Evolutionary conservation across 495 filamentous ascomycete species (phyloP).

Genomic region (Penicillium turbatum): DNA sequence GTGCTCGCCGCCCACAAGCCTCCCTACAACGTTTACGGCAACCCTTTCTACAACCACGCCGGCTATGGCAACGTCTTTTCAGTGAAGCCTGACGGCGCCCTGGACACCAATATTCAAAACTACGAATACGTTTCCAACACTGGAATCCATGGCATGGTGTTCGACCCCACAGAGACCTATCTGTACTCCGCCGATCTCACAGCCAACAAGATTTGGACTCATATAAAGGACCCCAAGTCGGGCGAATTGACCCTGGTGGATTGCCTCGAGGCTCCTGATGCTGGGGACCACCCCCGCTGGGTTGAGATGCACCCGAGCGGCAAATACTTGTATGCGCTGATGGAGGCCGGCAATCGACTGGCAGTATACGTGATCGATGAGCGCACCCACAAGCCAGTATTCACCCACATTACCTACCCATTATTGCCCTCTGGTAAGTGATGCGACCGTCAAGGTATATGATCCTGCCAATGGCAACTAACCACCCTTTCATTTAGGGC

Average conservation of each 20-base stretch:
- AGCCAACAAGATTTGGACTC: slow-evolving; percentile 83
- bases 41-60: slow-evolving; percentile 82
- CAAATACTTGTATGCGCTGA: slow-evolving; percentile 75
- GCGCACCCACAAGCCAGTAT: slow-evolving; percentile 71
- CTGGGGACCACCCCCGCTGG: slow-evolving; percentile 77
- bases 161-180: slow-evolving; percentile 77
- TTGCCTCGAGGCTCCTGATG: slow-evolving; percentile 62
- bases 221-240: slow-evolving; percentile 60
- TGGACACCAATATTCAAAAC: slow-evolving; percentile 70
- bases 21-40: slow-evolving; percentile 77
- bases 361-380: slow-evolving; percentile 77
- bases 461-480: slow-evolving; percentile 48
- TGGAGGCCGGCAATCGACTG: slow-evolving; percentile 79
- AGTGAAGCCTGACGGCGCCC: slow-evolving; percentile 54
- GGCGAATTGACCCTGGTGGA: slow-evolving; percentile 64
- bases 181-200: slow-evolving; percentile 81
- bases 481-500: slow-evolving; percentile 35
- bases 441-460: slow-evolving; percentile 34
- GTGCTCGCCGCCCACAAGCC: slow-evolving; percentile 69
- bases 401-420: slow-evolving; percentile 70
- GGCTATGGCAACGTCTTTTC: slow-evolving; percentile 76
- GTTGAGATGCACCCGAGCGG: slow-evolving; percentile 73
- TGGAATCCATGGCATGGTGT: slow-evolving; percentile 85
- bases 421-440: slow-evolving; percentile 65
- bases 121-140: slow-evolving; percentile 69